Base-by-base conservation (phyloP, 352 stramenopile species). In the Phytophthora litchii region DNA sequence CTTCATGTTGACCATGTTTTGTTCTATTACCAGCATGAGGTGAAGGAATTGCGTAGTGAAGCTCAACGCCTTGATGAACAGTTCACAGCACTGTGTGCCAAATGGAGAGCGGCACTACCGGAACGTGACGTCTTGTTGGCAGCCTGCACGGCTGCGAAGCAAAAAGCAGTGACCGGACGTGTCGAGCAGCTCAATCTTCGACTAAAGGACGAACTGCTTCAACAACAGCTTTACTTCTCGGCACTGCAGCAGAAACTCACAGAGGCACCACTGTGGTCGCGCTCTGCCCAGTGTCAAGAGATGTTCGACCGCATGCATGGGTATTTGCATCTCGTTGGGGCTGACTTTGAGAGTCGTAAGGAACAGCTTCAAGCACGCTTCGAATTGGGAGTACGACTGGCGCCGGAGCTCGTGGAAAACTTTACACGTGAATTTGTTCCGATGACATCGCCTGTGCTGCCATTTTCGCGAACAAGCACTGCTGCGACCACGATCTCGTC, bases 151-250 rank as follows among this genome's bases (percentile, higher is more conserved):
- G 76, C 76, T 1, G 78, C 78, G 16, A 76, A 76, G 56, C 56
- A 84, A 43, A 83, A 83, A 49, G 51, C 64, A 17, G 51, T 80
- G 27, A 82, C 74, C 17, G 60, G 67, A 14, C 74, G 68, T 7
- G 72, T 83, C 9, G 76, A 88, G 55, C 63, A 67, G 44, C 66
- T 80, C 19, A 88, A 88, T 37, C 42, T 51, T 12, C 57, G 69
- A 25, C 60, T 88, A 16, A 82, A 82, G 50, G 59, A 81, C 45
- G 68, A 83, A 41, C 49, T 83, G 21, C 57, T 83, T 3, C 65
- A 78, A 37, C 76, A 86, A 37, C 78, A 88, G 31, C 60, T 88
- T 21, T 83, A 80, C 58, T 85, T 80, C 36, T 77, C 78, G 19
- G 61, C 72, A 14, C 32, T 86, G 36, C 71, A 86, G 51, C 65